Evolutionary conservation across 177 flowering plant species (phyloP).

Genomic region (Tripterygium wilfordii): DNA sequence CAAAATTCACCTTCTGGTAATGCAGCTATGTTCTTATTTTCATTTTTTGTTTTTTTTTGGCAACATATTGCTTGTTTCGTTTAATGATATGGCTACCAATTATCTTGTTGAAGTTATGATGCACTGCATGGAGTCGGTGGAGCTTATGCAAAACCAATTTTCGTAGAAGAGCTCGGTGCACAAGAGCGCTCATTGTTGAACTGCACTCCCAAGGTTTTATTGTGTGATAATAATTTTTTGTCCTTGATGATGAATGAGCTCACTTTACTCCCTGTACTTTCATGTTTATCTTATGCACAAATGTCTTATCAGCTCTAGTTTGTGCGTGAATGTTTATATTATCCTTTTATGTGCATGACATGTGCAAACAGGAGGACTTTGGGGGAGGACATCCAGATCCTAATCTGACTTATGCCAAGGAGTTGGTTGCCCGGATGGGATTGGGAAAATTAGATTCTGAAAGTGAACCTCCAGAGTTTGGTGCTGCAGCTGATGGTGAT

Average conservation of each 20-base stretch:
- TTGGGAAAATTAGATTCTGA: conserved; percentile 50
- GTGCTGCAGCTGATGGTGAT: conserved; percentile 99
- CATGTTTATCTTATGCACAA: no score
- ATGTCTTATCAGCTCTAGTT: no score
- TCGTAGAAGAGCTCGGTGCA: conserved; percentile 97
- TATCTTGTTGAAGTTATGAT: conserved; percentile 58
- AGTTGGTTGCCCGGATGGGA: conserved; percentile 92
- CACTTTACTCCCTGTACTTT: background rate
- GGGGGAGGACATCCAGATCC: conserved; percentile 99
- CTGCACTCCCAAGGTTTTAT: conserved; percentile 89
- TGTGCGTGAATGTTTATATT: background rate
- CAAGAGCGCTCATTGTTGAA: conserved; percentile 72
- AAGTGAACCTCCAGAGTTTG: conserved; percentile 90
- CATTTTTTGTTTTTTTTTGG: background rate
- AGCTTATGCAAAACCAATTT: conserved; percentile 84
- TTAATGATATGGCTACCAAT: conserved; percentile 2
- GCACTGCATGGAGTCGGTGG: conserved; percentile 98
- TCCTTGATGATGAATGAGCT: background rate
- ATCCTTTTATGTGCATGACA: background rate
- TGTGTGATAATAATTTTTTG: no score
- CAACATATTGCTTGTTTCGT: background rate
- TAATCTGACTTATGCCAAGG: conserved; percentile 96
- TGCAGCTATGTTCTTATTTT: conserved; percentile 4
- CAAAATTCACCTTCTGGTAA: conserved; percentile 94
- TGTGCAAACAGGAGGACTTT: conserved; percentile 75